Conservation (phyloP, 768 basidiomycete genomes). For the Gyrodon lividus region DNA sequence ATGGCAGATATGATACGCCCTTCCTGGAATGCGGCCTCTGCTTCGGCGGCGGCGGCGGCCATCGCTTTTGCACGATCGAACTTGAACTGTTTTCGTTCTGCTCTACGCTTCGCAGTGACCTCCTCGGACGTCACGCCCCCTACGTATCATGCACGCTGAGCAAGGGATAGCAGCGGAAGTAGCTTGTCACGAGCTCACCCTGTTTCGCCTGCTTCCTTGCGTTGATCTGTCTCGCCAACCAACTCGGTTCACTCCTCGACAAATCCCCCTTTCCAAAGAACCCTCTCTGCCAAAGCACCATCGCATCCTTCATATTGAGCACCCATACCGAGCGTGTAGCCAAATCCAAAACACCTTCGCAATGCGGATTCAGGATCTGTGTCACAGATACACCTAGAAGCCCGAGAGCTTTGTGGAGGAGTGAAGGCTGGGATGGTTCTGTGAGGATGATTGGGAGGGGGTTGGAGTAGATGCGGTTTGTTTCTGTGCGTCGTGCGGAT, state of each 20-base stretch:
- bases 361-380: conserved; percentile 68
- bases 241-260: conserved; percentile 92
- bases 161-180: background rate
- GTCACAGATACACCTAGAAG: conserved; percentile 58
- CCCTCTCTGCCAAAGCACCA: conserved; percentile 80
- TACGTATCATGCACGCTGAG: conserved; percentile 21
- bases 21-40: conserved; percentile 73
- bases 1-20: conserved; percentile 63
- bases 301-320: conserved; percentile 56
- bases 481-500: conserved; percentile 56
- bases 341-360: conserved; percentile 74
- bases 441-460: conserved; percentile 64
- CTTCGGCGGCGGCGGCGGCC: conserved; percentile 76
- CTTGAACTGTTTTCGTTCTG: conserved; percentile 91
- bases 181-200: conserved; percentile 40
- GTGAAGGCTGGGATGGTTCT: conserved; percentile 39
- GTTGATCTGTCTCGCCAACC: conserved; percentile 81
- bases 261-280: conserved; percentile 98
- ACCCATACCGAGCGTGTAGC: conserved; percentile 90
- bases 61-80: conserved; percentile 87
- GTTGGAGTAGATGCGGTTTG: conserved; percentile 64
- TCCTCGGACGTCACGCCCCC: conserved; percentile 83
- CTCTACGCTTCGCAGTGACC: conserved; percentile 81
- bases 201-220: conserved; percentile 50
- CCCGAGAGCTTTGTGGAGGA: conserved; percentile 46